Evolutionary conservation across 2,329 filamentous ascomycete genomes (phyloP).

Genomic region (Neofusicoccum laricinum): DNA sequence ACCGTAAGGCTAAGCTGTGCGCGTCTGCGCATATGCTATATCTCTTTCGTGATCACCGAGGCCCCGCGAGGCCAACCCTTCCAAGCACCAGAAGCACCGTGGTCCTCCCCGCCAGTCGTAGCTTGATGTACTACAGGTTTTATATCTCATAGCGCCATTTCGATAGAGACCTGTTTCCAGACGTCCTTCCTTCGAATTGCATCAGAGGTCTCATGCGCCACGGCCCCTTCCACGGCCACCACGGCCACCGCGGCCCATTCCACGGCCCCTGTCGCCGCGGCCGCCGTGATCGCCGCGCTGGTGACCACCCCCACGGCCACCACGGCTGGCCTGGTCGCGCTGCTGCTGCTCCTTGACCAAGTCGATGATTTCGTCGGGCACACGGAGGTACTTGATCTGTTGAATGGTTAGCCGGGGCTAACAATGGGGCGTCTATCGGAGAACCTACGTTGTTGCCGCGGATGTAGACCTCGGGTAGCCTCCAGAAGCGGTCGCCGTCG

Average conservation of each 20-base stretch:
- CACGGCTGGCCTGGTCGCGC: conserved; percentile 57
- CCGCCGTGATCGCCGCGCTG: conserved; percentile 54
- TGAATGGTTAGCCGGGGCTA: conserved; percentile 16
- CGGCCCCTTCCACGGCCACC: conserved; percentile 52
- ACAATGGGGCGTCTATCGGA: background rate
- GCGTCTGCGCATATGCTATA: background rate
- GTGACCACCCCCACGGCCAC: conserved; percentile 64
- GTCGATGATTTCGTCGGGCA: conserved; percentile 96
- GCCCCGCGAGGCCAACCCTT: background rate
- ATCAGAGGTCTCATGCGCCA: conserved; percentile 28
- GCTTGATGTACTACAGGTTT: background rate
- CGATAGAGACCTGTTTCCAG: background rate
- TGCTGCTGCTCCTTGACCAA: conserved; percentile 90
- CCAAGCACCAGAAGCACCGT: background rate
- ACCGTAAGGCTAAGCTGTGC: background rate
- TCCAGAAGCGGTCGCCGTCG: conserved; percentile 90
- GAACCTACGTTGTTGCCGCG: conserved; percentile 88
- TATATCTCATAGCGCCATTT: background rate
- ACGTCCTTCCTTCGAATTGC: background rate
- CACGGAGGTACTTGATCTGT: conserved; percentile 96
- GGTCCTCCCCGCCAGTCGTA: background rate
- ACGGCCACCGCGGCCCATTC: conserved; percentile 51
- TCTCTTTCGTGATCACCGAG: background rate
- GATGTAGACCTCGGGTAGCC: conserved; percentile 90
- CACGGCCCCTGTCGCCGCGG: conserved; percentile 44